A percentile compares a stretch with the other conserved stretches of the same genome.
These are phyloP conservation scores for Acanthamoeba rhysodes DNA, from an alignment of 208 protist genomes.

Conservation along the genomic window DNA sequence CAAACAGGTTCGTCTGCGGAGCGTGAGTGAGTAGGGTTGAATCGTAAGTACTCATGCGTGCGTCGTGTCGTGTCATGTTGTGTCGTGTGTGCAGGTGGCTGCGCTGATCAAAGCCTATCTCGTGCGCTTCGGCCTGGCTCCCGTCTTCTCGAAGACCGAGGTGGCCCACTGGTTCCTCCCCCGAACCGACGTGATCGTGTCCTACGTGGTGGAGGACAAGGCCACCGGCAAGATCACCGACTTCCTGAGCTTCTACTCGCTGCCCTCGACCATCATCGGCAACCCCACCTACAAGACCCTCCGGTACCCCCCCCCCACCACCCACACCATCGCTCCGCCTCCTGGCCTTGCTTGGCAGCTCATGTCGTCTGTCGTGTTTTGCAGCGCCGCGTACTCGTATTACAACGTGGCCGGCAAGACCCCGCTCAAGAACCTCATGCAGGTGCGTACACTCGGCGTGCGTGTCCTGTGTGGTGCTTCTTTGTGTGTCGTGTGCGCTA, in stretches of 20 bases:
- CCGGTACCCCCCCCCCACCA: slow-evolving; percentile 75
- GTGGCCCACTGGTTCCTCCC: slow-evolving; percentile 97
- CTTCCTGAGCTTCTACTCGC: slow-evolving; percentile 98
- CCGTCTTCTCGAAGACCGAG: slow-evolving; percentile 95
- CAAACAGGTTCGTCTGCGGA: slow-evolving; percentile 70
- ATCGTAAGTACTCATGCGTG: neutral
- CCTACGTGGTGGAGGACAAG: slow-evolving; percentile 86
- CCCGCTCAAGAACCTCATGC: slow-evolving; percentile 93
- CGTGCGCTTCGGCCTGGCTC: slow-evolving; percentile 89
- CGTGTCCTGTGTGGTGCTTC: neutral
- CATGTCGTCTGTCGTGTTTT: neutral
- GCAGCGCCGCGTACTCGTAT: slow-evolving; percentile 96
- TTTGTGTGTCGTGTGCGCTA: slow-evolving; percentile 14
- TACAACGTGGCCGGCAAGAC: slow-evolving; percentile 97
- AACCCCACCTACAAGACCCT: slow-evolving; percentile 95
- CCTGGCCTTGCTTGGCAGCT: neutral
- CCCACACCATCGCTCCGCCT: no score
- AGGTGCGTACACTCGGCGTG: slow-evolving; percentile 92
- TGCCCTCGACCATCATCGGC: slow-evolving; percentile 98
- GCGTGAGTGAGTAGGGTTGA: neutral
- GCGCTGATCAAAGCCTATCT: slow-evolving; percentile 93
- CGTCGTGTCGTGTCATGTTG: neutral
- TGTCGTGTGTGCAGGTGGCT: neutral
- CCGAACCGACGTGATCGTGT: slow-evolving; percentile 95
- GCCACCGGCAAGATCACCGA: slow-evolving; percentile 94